Evolutionary conservation across 1,284 basidiomycete species (phyloP).

Genomic region (Puccinia novopanici): DNA sequence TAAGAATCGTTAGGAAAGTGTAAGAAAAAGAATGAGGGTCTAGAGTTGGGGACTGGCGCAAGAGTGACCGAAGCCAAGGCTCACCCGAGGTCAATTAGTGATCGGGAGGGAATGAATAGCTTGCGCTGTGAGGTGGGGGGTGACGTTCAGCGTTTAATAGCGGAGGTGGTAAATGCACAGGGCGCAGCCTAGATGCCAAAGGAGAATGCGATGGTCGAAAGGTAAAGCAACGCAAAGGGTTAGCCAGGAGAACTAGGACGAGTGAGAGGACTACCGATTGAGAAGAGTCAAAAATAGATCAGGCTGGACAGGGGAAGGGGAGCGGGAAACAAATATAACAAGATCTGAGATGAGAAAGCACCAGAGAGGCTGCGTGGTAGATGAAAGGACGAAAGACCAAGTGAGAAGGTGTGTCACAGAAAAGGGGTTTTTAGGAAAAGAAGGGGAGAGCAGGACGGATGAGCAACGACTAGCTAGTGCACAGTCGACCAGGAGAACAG

Average conservation of each 20-base stretch:
- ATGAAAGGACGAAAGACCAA: background rate
- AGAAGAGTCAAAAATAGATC: background rate
- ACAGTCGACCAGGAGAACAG: background rate
- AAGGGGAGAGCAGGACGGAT: background rate
- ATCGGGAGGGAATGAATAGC: constrained; percentile 14
- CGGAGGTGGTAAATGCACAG: constrained; percentile 5
- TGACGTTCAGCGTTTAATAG: constrained; percentile 12
- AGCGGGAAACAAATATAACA: background rate
- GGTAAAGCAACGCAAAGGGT: background rate
- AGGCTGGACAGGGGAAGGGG: constrained; percentile 10
- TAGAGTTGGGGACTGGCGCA: background rate
- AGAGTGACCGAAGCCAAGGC: background rate
- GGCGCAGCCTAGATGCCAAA: background rate
- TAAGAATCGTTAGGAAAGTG: no score
- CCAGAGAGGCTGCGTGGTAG: background rate
- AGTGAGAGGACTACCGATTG: constrained; percentile 10
- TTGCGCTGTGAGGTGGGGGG: background rate
- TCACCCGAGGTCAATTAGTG: constrained; percentile 27
- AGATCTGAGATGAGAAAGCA: constrained; percentile 23
- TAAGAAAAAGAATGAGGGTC: background rate
- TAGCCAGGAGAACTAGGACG: constrained; percentile 29
- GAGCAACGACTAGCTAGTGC: background rate
- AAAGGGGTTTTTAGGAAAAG: background rate
- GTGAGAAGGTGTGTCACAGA: no score
- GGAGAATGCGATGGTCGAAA: background rate